Conservation (phyloP, 2,329 filamentous ascomycete species). For the Arthrobotrys sinensis region DNA sequence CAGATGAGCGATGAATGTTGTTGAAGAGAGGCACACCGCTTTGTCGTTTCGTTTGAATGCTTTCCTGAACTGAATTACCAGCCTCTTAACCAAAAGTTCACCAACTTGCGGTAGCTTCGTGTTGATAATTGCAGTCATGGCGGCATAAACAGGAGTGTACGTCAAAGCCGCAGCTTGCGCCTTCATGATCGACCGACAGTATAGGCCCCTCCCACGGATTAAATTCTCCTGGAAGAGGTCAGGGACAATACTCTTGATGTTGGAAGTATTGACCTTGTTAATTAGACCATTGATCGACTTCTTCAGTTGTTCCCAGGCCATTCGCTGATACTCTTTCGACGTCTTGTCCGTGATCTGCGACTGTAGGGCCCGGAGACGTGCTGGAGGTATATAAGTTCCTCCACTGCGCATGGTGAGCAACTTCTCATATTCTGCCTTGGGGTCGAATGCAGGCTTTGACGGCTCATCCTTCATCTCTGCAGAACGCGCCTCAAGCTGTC, state of each 20-base stretch:
- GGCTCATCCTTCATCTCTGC: slow-evolving; percentile 74
- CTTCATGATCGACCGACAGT: slow-evolving; percentile 98
- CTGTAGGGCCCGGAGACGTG: slow-evolving; percentile 89
- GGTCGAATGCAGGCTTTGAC: slow-evolving; percentile 87
- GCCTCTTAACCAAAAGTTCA: slow-evolving; percentile 88
- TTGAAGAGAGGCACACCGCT: slow-evolving; percentile 90
- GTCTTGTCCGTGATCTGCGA: slow-evolving; percentile 97
- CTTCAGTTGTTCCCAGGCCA: slow-evolving; percentile 99
- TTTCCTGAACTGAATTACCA: slow-evolving; percentile 93
- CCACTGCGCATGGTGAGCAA: slow-evolving; percentile 92
- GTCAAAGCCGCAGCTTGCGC: slow-evolving; percentile 95
- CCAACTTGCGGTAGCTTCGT: slow-evolving; percentile 96
- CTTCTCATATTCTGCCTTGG: slow-evolving; percentile 94
- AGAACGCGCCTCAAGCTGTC: slow-evolving; percentile 72
- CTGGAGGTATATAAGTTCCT: slow-evolving; percentile 95
- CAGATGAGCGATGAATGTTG: slow-evolving; percentile 93
- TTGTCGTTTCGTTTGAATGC: slow-evolving; percentile 97
- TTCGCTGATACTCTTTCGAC: slow-evolving; percentile 97
- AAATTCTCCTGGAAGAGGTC: slow-evolving; percentile 97
- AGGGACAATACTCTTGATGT: slow-evolving; percentile 97
- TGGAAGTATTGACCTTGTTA: slow-evolving; percentile 98
- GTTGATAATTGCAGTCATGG: slow-evolving; percentile 96
- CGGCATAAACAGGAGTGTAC: slow-evolving; percentile 95
- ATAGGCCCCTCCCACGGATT: slow-evolving; percentile 88
- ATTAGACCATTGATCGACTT: slow-evolving; percentile 99